These are phyloP conservation scores for barley (Hordeum vulgare) DNA, from an alignment of 176 grass and related monocot species.

Conservation along the genomic window MorexV3_pseudomolecules_assembly NC_058518.1:515758041-515758540, in stretches of 20 bases:
- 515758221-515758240: not conserved
- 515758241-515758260: slow-evolving; percentile 95
- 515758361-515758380: slow-evolving; percentile 80
- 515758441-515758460: slow-evolving; percentile 44
- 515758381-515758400: slow-evolving; percentile 78
- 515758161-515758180: slow-evolving; percentile 5
- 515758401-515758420: no score
- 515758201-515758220: not conserved
- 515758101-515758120: no score
- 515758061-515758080: slow-evolving; percentile 14
- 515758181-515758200: not conserved
- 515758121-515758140: not conserved
- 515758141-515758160: not conserved
- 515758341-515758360: slow-evolving; percentile 59
- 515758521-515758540: slow-evolving; percentile 87
- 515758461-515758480: slow-evolving; percentile 81
- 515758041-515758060: slow-evolving; percentile 13
- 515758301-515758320: slow-evolving; percentile 77
- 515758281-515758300: slow-evolving; percentile 74
- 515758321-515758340: slow-evolving; percentile 40
- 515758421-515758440: not conserved
- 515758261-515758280: slow-evolving; percentile 77
- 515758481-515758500: slow-evolving; percentile 74
- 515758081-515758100: slow-evolving; percentile 10
- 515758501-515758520: slow-evolving; percentile 76